Conservation (phyloP, 2,329 filamentous ascomycete genomes). For the Arthrobotrys conoides region DNA sequence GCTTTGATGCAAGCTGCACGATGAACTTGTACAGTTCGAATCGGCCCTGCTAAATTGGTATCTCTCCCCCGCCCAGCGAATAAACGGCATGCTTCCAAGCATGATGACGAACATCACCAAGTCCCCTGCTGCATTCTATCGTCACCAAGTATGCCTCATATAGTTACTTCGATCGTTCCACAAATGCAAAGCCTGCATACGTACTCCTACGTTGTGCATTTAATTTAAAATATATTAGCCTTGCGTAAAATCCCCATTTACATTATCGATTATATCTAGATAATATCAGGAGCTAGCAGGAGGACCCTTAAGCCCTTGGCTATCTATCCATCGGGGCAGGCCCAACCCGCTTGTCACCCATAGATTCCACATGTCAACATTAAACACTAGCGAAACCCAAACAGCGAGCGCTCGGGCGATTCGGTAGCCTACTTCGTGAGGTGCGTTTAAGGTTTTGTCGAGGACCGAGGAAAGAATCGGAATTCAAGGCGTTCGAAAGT, state of each 20-base stretch:
- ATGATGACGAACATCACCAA: slow-evolving; percentile 50
- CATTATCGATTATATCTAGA: slow-evolving; percentile 13
- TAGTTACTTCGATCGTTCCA: neutral
- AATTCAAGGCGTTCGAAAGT: slow-evolving; percentile 3
- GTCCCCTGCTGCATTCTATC: slow-evolving; percentile 22
- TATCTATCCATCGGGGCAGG: neutral
- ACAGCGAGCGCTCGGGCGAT: neutral
- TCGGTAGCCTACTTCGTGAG: slow-evolving; percentile 16
- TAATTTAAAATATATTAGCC: slow-evolving; percentile 10
- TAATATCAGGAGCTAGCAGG: slow-evolving; percentile 24
- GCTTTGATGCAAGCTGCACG: slow-evolving; percentile 10
- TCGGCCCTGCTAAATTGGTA: slow-evolving; percentile 10
- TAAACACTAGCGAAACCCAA: slow-evolving; percentile 45
- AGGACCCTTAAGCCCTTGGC: slow-evolving; percentile 19
- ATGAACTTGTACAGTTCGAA: slow-evolving; percentile 16
- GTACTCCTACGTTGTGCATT: slow-evolving; percentile 18
- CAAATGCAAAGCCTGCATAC: slow-evolving; percentile 14
- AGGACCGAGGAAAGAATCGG: slow-evolving; percentile 25
- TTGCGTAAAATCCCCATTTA: neutral
- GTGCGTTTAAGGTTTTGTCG: slow-evolving; percentile 48
- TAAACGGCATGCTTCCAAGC: slow-evolving; percentile 42
- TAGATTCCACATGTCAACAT: slow-evolving; percentile 47
- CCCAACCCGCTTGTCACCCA: slow-evolving; percentile 2
- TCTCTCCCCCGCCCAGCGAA: slow-evolving; percentile 32
- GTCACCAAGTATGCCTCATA: slow-evolving; percentile 11